A percentile compares a stretch with the other conserved stretches of the same genome.
phyloP scores from a whole-genome alignment of 257 asterid genomes.

The Solanum sejunctum region DNA sequence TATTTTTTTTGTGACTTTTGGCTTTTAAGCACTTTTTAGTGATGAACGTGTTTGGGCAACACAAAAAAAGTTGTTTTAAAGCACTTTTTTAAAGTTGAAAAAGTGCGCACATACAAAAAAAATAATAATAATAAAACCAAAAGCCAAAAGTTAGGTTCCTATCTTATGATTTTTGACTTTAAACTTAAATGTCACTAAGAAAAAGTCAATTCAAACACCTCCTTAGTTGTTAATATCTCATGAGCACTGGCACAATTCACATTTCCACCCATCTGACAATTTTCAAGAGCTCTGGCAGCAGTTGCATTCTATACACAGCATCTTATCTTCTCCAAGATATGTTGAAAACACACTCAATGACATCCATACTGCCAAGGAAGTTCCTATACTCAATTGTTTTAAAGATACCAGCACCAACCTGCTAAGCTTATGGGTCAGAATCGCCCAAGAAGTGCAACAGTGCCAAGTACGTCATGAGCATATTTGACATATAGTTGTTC shows the following conservation, averaged over 20 bases:
- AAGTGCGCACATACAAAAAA: too few relatives aligned
- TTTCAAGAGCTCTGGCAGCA: conserved; percentile 23
- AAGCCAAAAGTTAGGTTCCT: too few relatives aligned
- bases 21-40: too few relatives aligned
- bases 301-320: conserved; percentile 59
- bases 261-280: conserved; percentile 4
- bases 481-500: conserved; percentile 1
- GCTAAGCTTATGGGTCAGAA: conserved; percentile 36
- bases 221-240: conserved; percentile 11
- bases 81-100: too few relatives aligned
- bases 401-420: conserved; percentile 18
- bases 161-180: too few relatives aligned
- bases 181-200: too few relatives aligned
- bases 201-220: too few relatives aligned
- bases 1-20: too few relatives aligned
- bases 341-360: conserved; percentile 3
- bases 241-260: conserved; percentile 1
- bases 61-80: too few relatives aligned
- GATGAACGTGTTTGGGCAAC: too few relatives aligned
- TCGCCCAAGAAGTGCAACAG: conserved; percentile 56
- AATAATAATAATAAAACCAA: too few relatives aligned
- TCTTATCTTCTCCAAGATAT: conserved; percentile 52
- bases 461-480: conserved; percentile 28
- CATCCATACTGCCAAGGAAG: neutral
- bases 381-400: neutral